Evolutionary conservation across 23 red algal genomes (phyloP).

Genomic region (Gracilaria caudata): DNA sequence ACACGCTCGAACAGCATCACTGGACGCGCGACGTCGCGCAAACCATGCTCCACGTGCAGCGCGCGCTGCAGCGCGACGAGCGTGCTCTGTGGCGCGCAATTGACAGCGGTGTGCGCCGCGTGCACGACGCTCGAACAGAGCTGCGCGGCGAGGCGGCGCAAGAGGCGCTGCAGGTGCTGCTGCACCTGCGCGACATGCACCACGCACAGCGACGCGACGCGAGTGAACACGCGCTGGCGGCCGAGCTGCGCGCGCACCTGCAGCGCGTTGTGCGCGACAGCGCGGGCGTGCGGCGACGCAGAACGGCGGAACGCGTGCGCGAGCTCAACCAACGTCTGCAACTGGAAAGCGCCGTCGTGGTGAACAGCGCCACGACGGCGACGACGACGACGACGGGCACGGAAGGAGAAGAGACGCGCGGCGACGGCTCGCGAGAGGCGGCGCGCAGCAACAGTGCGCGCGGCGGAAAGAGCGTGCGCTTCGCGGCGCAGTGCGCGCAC

Average conservation of each 20-base stretch:
- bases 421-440: not conserved
- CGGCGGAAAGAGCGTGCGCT: constrained; percentile 8
- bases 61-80: not conserved
- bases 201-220: not conserved
- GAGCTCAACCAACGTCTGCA: not conserved
- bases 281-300: not conserved
- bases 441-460: not conserved
- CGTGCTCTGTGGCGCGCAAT: not conserved
- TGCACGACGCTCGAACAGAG: not conserved
- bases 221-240: not conserved
- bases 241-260: not conserved
- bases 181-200: not conserved
- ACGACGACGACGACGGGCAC: not conserved
- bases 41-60: not conserved
- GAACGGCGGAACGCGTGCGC: not conserved
- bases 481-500: not conserved
- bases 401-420: not conserved
- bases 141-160: not conserved
- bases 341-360: not conserved
- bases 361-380: not conserved
- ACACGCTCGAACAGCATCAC: not conserved
- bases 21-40: not conserved
- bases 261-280: not conserved
- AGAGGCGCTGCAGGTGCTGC: not conserved
- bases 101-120: not conserved